Percentiles rank a stretch among this genome's conserved stretches.
Conservation (phyloP, 164 flowering plant species). For the Chimonanthus salicifolius region DNA sequence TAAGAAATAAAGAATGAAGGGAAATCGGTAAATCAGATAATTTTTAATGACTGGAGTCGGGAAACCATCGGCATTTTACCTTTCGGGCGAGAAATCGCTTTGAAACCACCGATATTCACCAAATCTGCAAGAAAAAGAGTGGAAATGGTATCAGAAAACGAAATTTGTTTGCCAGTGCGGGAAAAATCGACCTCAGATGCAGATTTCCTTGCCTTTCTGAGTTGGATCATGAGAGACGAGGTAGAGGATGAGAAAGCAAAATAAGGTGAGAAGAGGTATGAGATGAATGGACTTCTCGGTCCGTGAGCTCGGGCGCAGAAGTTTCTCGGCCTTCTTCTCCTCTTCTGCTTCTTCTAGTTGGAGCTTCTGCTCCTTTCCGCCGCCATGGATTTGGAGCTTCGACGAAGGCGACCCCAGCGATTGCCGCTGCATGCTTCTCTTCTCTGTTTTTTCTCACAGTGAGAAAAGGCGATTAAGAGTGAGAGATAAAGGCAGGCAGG, state of each 20-base stretch:
- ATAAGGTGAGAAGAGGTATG: constrained; percentile 8
- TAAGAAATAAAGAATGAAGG: neutral
- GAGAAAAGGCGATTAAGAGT: neutral
- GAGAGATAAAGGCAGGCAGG: neutral
- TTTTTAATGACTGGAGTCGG: too few relatives aligned
- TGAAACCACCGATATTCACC: neutral
- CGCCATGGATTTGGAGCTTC: constrained; percentile 9
- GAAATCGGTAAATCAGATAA: neutral
- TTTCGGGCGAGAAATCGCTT: neutral
- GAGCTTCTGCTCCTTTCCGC: constrained; percentile 2
- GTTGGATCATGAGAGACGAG: constrained; percentile 16
- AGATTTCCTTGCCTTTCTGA: constrained; percentile 7
- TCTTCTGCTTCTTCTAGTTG: constrained; percentile 5
- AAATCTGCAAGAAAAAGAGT: constrained; percentile 1
- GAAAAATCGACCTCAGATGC: neutral
- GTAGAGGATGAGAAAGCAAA: constrained; percentile 17
- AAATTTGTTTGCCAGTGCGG: neutral
- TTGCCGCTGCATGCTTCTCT: constrained; percentile 12
- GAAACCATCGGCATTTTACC: constrained; percentile 7
- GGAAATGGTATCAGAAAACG: neutral
- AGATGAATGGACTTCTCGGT: constrained; percentile 10
- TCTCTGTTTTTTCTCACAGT: neutral
- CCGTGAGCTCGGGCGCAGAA: neutral
- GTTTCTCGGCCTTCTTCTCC: constrained; percentile 6
- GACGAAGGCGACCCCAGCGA: constrained; percentile 12